Base-by-base conservation (phyloP, 352 stramenopile species). In the Pythium coloratum region DNA sequence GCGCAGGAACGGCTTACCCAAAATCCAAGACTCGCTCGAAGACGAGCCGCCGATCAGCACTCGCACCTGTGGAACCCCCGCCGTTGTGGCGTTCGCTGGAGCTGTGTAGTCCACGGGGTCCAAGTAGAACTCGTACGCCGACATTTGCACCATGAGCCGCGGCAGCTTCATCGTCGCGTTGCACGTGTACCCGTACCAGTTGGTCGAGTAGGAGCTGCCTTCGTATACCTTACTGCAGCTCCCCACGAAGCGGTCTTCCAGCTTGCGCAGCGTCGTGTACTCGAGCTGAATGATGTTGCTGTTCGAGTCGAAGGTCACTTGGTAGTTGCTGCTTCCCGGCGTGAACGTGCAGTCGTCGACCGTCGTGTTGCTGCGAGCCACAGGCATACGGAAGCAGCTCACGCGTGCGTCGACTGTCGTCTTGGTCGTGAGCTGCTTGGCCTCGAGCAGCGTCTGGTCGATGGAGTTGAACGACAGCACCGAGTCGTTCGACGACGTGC, bases 1-100 rank as follows among this genome's bases (percentile, higher is more conserved):
- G 57, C 57, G 57, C 44, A 64, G 42, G 32, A 64, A 64, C 44
- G 57, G 57, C 44, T 30, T 40, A 6, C 57, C 57, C 1, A 64
- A 13, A 5, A 36, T 44, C 57, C 42, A 56, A 0, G 12, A 16
- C 9, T 7, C 26, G n/a, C 47, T 53, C 24, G 5, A 40, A 5
- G 40, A 18, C 13, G 24, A 54, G 18, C 33, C 56, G 28, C 57
- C 57, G 4, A 53, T 33, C 5, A 64, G 44, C 24, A 64, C 42
- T 4, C 55, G 42, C 6, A 64, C 44, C n/a, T 56, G 57, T 7
- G 36, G 7, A 3, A 44, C 36, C 2, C 36, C 36, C 6, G 36
- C 5, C 2, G 42, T 14, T 9, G 57, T 50, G 10, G 26, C 57
- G 24, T 47, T 56, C 0, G 44, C 32, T 34, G 44, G 57, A 4